Evolutionary conservation across 2,329 filamentous ascomycete genomes (phyloP), one percentile per base, ranked within the genome.

Genomic region (Neurospora sp.): DNA sequence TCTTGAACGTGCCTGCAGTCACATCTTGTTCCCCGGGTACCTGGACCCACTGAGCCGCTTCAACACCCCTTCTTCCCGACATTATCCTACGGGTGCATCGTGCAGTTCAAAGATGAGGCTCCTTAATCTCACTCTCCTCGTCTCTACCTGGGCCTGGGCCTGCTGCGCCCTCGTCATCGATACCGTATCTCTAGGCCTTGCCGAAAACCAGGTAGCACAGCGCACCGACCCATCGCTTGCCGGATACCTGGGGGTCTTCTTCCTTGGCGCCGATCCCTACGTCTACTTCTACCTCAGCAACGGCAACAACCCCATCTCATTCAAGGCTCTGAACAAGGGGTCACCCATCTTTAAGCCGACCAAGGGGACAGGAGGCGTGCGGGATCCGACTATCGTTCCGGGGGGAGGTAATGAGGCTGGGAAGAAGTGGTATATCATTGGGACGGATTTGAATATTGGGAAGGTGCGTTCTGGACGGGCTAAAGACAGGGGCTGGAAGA

Each of bases 261-360:
- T 87, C 74, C 81, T 86, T 3, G 85, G 85, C 5, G 80, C 83
- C 37, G 83, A 85, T 41, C 85, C 84, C 0, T 83, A 82, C 67
- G 82, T 87, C 2, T 87, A 86, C 75, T 83, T 86, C 71, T 85
- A 87, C 73, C 79, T 84, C 52, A 85, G 83, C 74, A 82, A 85
- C 52, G 83, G 83, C 68, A 86, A 87, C 74, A 81, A 84, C 73
- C 78, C 84, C 0, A 75, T 82, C 15, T 83, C 83, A 1, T 83
- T 85, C 76, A 82, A 77, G 62, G 79, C 84, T 1, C 74, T 87
- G 62, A 87, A 87, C 72, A 76, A 76, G 11, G 85, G 84, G 1
- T 73, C 80, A 17, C 81, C 85, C 0, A 79, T 87, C 67, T 76
- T 87, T 36, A 79, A 77, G 43, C 83, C 85, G 1, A 85, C 82